Evolutionary conservation across 495 filamentous ascomycete genomes (phyloP).

Genomic region (Talaromyces thailandensis): DNA sequence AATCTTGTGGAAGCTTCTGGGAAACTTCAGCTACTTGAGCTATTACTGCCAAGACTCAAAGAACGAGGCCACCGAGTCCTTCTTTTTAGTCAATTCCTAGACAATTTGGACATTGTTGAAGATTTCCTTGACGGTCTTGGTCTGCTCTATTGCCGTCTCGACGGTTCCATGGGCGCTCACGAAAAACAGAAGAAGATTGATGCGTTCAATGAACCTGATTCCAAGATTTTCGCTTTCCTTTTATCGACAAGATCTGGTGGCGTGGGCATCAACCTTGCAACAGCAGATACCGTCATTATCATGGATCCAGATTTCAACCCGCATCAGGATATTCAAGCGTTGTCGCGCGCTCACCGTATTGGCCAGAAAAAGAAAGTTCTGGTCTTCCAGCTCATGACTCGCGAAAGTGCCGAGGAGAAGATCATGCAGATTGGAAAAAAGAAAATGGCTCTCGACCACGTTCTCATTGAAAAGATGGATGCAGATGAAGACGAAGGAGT

Average conservation of each 20-base stretch:
- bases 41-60: constrained; percentile 85
- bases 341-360: constrained; percentile 90
- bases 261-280: constrained; percentile 95
- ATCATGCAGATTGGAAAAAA: constrained; percentile 94
- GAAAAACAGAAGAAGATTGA: constrained; percentile 94
- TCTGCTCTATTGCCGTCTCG: constrained; percentile 66
- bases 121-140: constrained; percentile 74
- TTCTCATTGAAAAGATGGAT: constrained; percentile 85
- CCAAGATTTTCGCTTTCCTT: constrained; percentile 77
- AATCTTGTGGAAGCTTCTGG: constrained; percentile 86
- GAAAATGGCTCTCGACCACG: constrained; percentile 89
- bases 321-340: constrained; percentile 92
- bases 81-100: constrained; percentile 93
- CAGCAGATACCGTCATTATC: constrained; percentile 96
- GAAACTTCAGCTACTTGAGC: constrained; percentile 76
- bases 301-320: constrained; percentile 98
- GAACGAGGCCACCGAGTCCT: constrained; percentile 86
- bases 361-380: constrained; percentile 93
- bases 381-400: constrained; percentile 88
- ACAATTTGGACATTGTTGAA: constrained; percentile 81
- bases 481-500: constrained; percentile 61
- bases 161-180: constrained; percentile 68
- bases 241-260: constrained; percentile 91
- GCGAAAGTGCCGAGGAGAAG: constrained; percentile 83
- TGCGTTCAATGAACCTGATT: constrained; percentile 78